Conservation (phyloP, 2,329 filamentous ascomycete species). For the Corinectria fuckeliana region DNA sequence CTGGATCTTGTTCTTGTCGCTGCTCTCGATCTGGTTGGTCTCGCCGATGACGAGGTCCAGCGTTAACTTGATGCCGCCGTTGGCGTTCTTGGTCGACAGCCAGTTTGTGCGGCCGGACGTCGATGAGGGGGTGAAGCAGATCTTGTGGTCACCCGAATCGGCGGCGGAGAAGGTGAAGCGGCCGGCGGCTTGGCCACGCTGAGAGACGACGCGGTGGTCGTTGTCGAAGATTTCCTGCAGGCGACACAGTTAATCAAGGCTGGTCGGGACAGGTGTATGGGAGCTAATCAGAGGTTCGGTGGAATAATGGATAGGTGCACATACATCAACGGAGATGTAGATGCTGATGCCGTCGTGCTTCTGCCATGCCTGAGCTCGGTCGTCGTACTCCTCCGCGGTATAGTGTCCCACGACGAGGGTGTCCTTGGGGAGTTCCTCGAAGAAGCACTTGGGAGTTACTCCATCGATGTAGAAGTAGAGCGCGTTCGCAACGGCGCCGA, state of each 20-base stretch:
- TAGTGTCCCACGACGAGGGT: conserved; percentile 95
- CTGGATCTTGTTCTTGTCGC: conserved; percentile 90
- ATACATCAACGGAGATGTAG: conserved; percentile 87
- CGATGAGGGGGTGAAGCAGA: conserved; percentile 90
- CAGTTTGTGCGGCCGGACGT: conserved; percentile 73
- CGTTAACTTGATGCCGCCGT: conserved; percentile 81
- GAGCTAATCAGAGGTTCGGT: not conserved
- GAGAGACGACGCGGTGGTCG: conserved; percentile 92
- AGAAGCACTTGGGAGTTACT: conserved; percentile 89
- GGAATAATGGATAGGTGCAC: conserved; percentile 34
- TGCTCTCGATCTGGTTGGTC: conserved; percentile 90
- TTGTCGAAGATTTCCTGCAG: conserved; percentile 93
- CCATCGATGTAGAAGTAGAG: conserved; percentile 97
- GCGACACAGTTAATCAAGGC: conserved; percentile 14
- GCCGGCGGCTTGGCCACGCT: conserved; percentile 76
- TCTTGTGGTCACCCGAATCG: conserved; percentile 92
- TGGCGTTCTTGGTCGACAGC: conserved; percentile 68
- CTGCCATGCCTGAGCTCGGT: conserved; percentile 70
- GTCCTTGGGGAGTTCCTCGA: conserved; percentile 96
- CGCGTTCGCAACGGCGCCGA: conserved; percentile 73
- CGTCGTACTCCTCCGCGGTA: conserved; percentile 83
- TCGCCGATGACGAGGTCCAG: conserved; percentile 94
- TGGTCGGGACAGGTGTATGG: not conserved
- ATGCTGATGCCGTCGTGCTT: conserved; percentile 80
- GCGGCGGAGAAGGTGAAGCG: conserved; percentile 96